phyloP scores from a whole-genome alignment of 345 rosid species.

The Gossypioides kirkii region DNA sequence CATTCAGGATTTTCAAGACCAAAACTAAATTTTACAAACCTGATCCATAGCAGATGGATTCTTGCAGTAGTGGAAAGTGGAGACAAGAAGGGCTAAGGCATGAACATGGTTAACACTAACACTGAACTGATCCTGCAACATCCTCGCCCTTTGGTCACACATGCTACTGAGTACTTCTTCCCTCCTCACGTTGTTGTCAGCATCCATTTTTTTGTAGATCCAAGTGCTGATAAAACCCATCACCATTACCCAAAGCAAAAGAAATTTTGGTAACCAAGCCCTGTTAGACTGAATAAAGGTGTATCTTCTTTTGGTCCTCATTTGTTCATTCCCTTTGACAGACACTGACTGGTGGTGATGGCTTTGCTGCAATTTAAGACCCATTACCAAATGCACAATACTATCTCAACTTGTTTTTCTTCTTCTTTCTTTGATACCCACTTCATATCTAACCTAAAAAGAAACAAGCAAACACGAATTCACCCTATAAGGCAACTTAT shows the following conservation, averaged over 20 bases:
- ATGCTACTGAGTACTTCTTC: slow-evolving; percentile 67
- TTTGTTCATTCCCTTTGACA: slow-evolving; percentile 54
- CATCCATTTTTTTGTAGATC: slow-evolving; percentile 60
- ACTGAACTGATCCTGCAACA: slow-evolving; percentile 93
- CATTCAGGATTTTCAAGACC: too few relatives aligned
- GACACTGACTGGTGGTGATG: slow-evolving; percentile 51
- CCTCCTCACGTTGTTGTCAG: slow-evolving; percentile 54
- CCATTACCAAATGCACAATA: slow-evolving; percentile 38
- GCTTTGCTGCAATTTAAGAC: slow-evolving; percentile 51
- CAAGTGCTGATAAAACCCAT: slow-evolving; percentile 36
- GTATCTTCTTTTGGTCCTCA: slow-evolving; percentile 55
- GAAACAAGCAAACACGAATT: slow-evolving; percentile 8
- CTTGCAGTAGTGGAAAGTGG: slow-evolving; percentile 88
- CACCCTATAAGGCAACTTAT: slow-evolving; percentile 13
- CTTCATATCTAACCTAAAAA: slow-evolving; percentile 46
- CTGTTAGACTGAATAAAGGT: slow-evolving; percentile 64
- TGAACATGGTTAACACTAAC: slow-evolving; percentile 98
- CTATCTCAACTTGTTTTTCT: slow-evolving; percentile 21
- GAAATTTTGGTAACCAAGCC: slow-evolving; percentile 55
- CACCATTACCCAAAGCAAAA: slow-evolving; percentile 50
- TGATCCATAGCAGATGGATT: slow-evolving; percentile 96
- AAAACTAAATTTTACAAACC: slow-evolving; percentile 33
- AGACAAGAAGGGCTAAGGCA: slow-evolving; percentile 90
- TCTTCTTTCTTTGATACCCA: slow-evolving; percentile 31
- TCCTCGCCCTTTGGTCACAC: slow-evolving; percentile 96